A percentile compares a stretch with the other conserved stretches of the same genome.
phyloP scores from a whole-genome alignment of 2,329 filamentous ascomycete genomes.

The Cladosporium sp. region DNA sequence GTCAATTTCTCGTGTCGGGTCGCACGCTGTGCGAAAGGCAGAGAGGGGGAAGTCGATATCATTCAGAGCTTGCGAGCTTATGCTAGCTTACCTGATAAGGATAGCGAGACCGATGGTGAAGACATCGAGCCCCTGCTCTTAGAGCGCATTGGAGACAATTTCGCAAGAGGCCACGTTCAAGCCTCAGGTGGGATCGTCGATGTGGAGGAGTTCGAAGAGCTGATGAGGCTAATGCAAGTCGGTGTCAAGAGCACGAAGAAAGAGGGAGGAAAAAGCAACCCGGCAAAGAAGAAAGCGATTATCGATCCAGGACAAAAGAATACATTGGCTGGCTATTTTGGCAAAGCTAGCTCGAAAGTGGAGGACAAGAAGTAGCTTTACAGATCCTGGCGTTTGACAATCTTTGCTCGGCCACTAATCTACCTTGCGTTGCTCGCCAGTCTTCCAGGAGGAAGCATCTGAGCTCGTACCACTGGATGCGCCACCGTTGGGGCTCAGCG shows the following conservation, averaged over 20 bases:
- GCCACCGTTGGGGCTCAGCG: constrained; percentile 43
- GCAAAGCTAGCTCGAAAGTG: constrained; percentile 33
- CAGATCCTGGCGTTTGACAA: neutral
- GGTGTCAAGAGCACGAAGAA: constrained; percentile 54
- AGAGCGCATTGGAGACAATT: constrained; percentile 60
- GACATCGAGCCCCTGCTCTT: constrained; percentile 36
- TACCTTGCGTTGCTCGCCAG: neutral
- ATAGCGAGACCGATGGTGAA: constrained; percentile 39
- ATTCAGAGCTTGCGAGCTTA: constrained; percentile 58
- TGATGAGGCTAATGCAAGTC: constrained; percentile 60
- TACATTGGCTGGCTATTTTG: constrained; percentile 58
- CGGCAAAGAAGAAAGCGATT: constrained; percentile 34
- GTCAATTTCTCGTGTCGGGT: constrained; percentile 70
- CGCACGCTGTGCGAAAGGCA: constrained; percentile 55
- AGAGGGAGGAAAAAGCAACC: constrained; percentile 32
- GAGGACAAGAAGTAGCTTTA: neutral
- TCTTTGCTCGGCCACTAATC: neutral
- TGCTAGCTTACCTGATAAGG: constrained; percentile 43
- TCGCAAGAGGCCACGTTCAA: constrained; percentile 67
- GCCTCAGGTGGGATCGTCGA: constrained; percentile 66
- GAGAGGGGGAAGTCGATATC: constrained; percentile 61
- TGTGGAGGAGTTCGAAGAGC: constrained; percentile 63
- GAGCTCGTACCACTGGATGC: neutral
- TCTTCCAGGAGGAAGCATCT: constrained; percentile 12
- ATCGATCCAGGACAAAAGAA: constrained; percentile 50